These are phyloP conservation scores for Austropuccinia psidii DNA, from an alignment of 1,284 basidiomycete genomes.

Conservation along the genomic window DNA sequence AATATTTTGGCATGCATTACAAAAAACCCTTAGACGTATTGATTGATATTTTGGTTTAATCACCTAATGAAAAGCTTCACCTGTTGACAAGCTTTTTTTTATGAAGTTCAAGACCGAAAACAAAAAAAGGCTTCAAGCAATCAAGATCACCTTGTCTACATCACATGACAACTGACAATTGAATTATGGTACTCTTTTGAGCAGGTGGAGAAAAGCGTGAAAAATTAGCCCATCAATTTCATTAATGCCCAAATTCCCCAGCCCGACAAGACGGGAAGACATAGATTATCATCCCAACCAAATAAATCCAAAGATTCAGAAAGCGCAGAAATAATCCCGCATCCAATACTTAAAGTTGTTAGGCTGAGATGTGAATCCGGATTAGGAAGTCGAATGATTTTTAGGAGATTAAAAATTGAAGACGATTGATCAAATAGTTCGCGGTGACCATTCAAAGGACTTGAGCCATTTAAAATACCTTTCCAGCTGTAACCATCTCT, in stretches of 20 bases:
- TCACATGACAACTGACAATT: no score
- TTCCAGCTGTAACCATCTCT: conserved; percentile 12
- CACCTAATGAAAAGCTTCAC: no score
- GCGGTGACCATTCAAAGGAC: neutral
- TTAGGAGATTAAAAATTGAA: neutral
- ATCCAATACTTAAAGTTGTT: neutral
- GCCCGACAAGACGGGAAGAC: conserved; percentile 23
- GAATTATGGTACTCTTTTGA: no score
- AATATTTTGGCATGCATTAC: no score
- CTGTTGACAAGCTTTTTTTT: no score
- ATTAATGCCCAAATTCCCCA: conserved; percentile 35
- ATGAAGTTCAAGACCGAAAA: no score
- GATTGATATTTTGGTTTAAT: no score
- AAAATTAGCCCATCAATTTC: neutral
- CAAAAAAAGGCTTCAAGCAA: no score
- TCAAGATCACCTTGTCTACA: no score
- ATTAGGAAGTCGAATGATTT: neutral
- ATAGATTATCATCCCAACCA: conserved; percentile 35
- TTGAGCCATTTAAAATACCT: neutral
- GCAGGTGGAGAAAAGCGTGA: no score
- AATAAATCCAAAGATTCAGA: conserved; percentile 28
- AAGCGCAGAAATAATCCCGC: conserved; percentile 15
- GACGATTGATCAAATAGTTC: neutral
- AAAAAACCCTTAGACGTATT: no score
- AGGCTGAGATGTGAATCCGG: neutral